Percentiles rank a stretch among this genome's conserved stretches.
phyloP scores from a whole-genome alignment of 2,329 filamentous ascomycete genomes.

The Colletotrichum noveboracense region DNA sequence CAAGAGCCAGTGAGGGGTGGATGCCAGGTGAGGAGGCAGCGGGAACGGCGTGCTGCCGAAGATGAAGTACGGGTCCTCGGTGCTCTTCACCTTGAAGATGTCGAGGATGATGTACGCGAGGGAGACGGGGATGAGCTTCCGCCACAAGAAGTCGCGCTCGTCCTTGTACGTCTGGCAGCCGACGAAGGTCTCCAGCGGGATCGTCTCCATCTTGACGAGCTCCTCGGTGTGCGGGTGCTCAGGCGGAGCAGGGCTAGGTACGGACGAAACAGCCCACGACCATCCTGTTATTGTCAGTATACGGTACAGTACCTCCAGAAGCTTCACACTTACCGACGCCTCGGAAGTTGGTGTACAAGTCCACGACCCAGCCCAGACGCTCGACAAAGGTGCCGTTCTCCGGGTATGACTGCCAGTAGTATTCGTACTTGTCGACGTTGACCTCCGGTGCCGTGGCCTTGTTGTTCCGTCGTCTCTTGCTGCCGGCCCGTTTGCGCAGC shows the following conservation, averaged over 20 bases:
- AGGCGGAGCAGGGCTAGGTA: constrained; percentile 51
- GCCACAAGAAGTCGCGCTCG: constrained; percentile 48
- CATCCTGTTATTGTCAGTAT: constrained; percentile 48
- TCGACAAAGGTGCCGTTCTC: constrained; percentile 49
- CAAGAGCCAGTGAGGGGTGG: constrained; percentile 49
- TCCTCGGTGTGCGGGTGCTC: constrained; percentile 42
- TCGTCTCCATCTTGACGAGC: constrained; percentile 43
- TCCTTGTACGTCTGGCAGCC: constrained; percentile 52
- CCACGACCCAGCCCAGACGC: constrained; percentile 60
- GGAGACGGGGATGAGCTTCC: constrained; percentile 51
- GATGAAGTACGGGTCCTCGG: constrained; percentile 80
- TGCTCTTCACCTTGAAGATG: constrained; percentile 69
- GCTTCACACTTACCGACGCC: constrained; percentile 52
- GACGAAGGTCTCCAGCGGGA: constrained; percentile 45
- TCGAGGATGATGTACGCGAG: constrained; percentile 73
- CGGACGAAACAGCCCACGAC: constrained; percentile 58
- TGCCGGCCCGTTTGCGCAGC: constrained; percentile 1
- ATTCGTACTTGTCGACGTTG: constrained; percentile 42
- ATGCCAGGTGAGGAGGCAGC: constrained; percentile 47
- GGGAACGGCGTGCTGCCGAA: constrained; percentile 47
- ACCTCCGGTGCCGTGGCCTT: constrained; percentile 6
- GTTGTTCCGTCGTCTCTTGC: constrained; percentile 6
- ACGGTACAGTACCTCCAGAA: not conserved
- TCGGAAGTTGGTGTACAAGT: constrained; percentile 60
- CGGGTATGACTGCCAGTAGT: constrained; percentile 67